A percentile compares a stretch with the other conserved stretches of the same genome.
These are phyloP conservation scores for Zhuliangozyma blackwelliae DNA, from an alignment of 1,139 yeast species.

Conservation along the genomic window DNA sequence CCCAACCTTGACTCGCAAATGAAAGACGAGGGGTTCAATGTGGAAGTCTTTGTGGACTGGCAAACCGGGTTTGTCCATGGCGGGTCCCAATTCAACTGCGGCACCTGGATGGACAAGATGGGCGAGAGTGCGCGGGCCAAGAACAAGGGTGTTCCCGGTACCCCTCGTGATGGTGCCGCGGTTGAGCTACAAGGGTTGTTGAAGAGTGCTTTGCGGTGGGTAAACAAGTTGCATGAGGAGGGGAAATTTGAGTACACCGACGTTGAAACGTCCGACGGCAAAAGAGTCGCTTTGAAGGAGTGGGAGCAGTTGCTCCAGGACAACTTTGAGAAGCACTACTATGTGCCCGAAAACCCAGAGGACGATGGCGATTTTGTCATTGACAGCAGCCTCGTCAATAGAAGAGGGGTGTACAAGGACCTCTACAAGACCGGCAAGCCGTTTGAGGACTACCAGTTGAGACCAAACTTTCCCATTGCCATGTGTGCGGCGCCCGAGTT, in stretches of 20 bases:
- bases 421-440: conserved; percentile 75
- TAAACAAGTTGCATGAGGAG: conserved; percentile 49
- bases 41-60: conserved; percentile 82
- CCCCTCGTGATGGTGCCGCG: conserved; percentile 97
- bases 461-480: conserved; percentile 92
- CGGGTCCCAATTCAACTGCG: conserved; percentile 90
- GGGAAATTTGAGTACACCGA: conserved; percentile 54
- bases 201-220: conserved; percentile 81
- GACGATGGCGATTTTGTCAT: conserved; percentile 54
- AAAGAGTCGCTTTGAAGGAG: conserved; percentile 45
- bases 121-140: conserved; percentile 88
- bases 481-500: conserved; percentile 92
- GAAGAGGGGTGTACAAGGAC: conserved; percentile 94
- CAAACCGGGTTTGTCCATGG: conserved; percentile 82
- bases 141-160: conserved; percentile 87
- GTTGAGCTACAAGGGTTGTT: conserved; percentile 86
- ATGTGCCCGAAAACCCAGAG: conserved; percentile 59
- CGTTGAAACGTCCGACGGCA: conserved; percentile 58
- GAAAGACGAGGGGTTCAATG: conserved; percentile 90
- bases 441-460: conserved; percentile 87
- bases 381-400: conserved; percentile 63
- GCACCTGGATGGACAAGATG: conserved; percentile 99
- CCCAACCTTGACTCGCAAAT: conserved; percentile 82
- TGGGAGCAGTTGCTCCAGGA: conserved; percentile 72
- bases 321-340: conserved; percentile 76